These are phyloP conservation scores for Amesomyces nigricolor DNA, from an alignment of 2,329 filamentous ascomycete genomes.

Conservation along the genomic window DNA sequence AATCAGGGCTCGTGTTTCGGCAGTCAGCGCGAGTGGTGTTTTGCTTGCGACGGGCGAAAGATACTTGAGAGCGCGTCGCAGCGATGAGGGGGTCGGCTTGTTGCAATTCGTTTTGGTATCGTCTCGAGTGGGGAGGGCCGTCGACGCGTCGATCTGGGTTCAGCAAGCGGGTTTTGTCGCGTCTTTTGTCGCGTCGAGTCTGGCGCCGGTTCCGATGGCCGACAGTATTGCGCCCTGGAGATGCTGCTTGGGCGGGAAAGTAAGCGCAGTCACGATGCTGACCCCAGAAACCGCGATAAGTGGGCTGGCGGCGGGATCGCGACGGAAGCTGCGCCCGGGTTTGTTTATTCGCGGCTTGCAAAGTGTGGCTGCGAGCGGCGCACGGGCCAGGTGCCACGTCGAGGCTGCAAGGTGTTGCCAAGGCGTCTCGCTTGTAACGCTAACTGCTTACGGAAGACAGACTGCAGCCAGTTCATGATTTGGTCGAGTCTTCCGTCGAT, in stretches of 20 bases:
- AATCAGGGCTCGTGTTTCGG: neutral
- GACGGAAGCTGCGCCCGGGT: constrained; percentile 23
- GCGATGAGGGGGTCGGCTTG: constrained; percentile 6
- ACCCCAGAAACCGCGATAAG: constrained; percentile 4
- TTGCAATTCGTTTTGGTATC: neutral
- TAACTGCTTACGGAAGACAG: too few relatives aligned
- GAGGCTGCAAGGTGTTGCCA: neutral
- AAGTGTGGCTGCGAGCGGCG: constrained; percentile 16
- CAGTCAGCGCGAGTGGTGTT: neutral
- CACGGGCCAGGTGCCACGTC: constrained; percentile 15
- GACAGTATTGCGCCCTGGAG: constrained; percentile 7
- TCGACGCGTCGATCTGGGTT: constrained; percentile 24
- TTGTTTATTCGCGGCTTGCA: constrained; percentile 25
- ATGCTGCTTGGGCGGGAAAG: constrained; percentile 15
- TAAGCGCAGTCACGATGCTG: neutral
- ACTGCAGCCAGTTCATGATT: too few relatives aligned
- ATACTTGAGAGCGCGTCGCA: constrained; percentile 11
- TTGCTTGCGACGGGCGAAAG: neutral
- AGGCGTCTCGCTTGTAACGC: neutral
- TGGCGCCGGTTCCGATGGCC: neutral
- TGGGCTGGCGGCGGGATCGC: constrained; percentile 15
- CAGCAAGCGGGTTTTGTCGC: constrained; percentile 8
- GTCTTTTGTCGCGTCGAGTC: neutral
- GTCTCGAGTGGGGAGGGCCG: constrained; percentile 2
- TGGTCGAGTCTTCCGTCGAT: too few relatives aligned